Evolutionary conservation across 805 yeast species (phyloP).

Genomic region (Saccharomycopsis microspora): DNA sequence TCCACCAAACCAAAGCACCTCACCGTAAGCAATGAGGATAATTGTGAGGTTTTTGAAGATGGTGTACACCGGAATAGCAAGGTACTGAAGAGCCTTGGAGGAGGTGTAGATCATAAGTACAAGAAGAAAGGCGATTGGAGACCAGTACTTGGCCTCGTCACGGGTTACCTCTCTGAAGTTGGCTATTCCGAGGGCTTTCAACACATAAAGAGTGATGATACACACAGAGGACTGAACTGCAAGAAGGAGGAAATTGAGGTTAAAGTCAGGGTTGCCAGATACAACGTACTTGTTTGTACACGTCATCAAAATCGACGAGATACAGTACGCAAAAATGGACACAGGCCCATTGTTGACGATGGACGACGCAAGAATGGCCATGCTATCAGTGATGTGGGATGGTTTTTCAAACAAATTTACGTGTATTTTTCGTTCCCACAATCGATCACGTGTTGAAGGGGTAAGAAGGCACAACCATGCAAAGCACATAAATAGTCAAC

Average conservation of each 20-base stretch:
- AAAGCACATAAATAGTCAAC: too few relatives aligned
- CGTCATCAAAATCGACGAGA: conserved; percentile 93
- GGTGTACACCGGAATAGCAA: conserved; percentile 92
- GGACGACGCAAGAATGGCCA: conserved; percentile 16
- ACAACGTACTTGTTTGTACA: conserved; percentile 94
- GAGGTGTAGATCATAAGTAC: conserved; percentile 94
- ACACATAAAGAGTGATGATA: conserved; percentile 54
- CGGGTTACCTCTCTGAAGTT: conserved; percentile 78
- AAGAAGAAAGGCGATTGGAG: conserved; percentile 81
- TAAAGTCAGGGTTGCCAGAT: conserved; percentile 55
- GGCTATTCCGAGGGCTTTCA: conserved; percentile 66
- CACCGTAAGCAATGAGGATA: conserved; percentile 95
- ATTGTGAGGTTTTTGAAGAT: conserved; percentile 96
- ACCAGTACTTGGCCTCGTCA: conserved; percentile 90
- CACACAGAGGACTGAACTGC: conserved; percentile 87
- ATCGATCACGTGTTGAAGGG: background rate
- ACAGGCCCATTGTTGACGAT: conserved; percentile 40
- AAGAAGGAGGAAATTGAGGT: conserved; percentile 79
- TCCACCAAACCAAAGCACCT: conserved; percentile 95
- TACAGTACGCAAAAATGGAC: conserved; percentile 77
- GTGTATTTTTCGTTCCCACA: background rate
- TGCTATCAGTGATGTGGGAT: background rate
- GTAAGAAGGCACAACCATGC: background rate
- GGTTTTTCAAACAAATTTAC: too few relatives aligned
- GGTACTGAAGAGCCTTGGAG: conserved; percentile 85